A percentile compares a stretch with the other conserved stretches of the same genome.
phyloP scores from a whole-genome alignment of 1,284 basidiomycete species.

The Cryptococcus sp. region DNA sequence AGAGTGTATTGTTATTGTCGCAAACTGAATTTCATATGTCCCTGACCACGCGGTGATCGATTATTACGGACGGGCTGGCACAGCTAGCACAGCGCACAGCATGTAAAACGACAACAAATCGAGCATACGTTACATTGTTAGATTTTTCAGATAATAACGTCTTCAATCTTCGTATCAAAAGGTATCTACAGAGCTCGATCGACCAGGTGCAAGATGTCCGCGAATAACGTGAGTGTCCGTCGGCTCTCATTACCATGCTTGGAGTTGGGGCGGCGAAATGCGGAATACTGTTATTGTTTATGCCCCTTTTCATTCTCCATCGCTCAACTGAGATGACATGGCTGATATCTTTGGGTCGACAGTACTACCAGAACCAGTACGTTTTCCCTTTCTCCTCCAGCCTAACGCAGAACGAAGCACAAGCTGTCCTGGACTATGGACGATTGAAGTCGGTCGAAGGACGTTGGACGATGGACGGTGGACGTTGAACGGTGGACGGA shows the following conservation, averaged over 20 bases:
- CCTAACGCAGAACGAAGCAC: not conserved
- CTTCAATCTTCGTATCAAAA: not conserved
- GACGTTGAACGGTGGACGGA: conserved; percentile 13
- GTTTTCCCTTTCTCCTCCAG: conserved; percentile 5
- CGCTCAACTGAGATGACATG: not conserved
- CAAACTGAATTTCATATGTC: too few species aligned
- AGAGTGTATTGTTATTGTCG: too few species aligned
- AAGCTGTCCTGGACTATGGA: not conserved
- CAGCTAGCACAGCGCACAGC: not conserved
- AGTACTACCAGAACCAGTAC: conserved; percentile 40
- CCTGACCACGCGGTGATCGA: too few species aligned
- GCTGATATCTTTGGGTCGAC: not conserved
- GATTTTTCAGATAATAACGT: not conserved
- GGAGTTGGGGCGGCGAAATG: not conserved
- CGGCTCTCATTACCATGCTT: not conserved
- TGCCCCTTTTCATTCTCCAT: too few species aligned
- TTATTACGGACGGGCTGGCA: not conserved
- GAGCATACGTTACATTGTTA: too few species aligned
- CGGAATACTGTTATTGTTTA: not conserved
- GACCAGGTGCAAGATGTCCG: conserved; percentile 34
- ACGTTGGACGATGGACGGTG: conserved; percentile 28
- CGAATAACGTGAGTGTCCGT: conserved; percentile 41
- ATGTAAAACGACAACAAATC: not conserved
- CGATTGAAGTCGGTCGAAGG: not conserved
- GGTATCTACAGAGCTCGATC: not conserved